Conservation (phyloP, 257 asterid genomes). For the Coffea canephora region DNA sequence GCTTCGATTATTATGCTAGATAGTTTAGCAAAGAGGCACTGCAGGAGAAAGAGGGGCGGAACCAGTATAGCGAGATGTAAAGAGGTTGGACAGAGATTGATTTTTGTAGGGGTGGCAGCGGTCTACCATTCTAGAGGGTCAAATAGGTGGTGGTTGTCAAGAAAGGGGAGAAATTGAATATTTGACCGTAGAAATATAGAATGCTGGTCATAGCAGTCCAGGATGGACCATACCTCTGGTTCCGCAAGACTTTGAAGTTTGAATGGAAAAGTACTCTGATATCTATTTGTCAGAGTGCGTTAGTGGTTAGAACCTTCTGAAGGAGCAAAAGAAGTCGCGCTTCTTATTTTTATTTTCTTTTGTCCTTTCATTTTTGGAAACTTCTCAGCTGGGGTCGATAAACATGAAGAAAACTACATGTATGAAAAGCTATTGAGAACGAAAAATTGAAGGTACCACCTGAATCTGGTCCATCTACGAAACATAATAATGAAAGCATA, state of each 20-base stretch:
- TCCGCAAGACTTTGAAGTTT: too few species aligned
- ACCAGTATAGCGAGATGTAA: neutral
- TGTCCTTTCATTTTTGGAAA: neutral
- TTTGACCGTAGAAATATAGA: neutral
- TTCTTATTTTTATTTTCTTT: neutral
- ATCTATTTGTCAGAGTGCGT: neutral
- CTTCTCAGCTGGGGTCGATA: neutral
- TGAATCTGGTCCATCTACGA: neutral
- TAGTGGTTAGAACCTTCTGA: neutral
- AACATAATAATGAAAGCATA: neutral
- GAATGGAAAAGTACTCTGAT: too few species aligned
- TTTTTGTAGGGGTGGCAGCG: slow-evolving; percentile 4
- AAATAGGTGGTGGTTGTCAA: slow-evolving; percentile 1
- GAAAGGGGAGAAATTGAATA: neutral
- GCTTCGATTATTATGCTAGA: neutral
- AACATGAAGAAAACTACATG: neutral
- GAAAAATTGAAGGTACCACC: neutral
- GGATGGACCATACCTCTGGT: slow-evolving; percentile 1
- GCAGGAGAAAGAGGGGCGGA: neutral
- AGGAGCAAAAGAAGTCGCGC: neutral
- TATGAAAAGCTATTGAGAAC: neutral
- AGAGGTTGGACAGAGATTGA: neutral
- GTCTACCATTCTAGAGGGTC: slow-evolving; percentile 23
- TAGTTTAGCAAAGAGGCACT: neutral
- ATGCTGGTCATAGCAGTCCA: slow-evolving; percentile 10